Percentiles rank a stretch among this genome's conserved stretches.
phyloP scores from a whole-genome alignment of 768 basidiomycete species.

The Lactarius hatsudake region DNA sequence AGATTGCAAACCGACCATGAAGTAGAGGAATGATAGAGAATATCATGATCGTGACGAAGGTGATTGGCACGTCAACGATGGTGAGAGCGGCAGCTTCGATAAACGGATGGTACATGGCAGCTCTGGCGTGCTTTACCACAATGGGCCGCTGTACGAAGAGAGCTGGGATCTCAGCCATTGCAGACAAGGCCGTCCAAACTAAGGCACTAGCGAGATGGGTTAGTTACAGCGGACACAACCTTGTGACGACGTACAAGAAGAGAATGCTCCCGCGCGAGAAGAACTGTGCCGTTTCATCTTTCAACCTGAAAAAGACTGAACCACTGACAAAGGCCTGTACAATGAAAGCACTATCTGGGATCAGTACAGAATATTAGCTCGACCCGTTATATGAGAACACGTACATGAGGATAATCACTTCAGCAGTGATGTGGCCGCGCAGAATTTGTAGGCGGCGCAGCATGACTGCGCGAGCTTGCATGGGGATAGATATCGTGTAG shows the following conservation, averaged over 20 bases:
- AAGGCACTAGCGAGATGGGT: conserved; percentile 42
- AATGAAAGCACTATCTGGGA: conserved; percentile 46
- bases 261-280: conserved; percentile 78
- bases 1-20: conserved; percentile 55
- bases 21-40: conserved; percentile 58
- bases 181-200: conserved; percentile 55
- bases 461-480: conserved; percentile 39
- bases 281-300: conserved; percentile 54
- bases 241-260: conserved; percentile 56
- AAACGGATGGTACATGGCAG: conserved; percentile 62
- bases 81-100: conserved; percentile 56
- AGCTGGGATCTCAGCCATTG: conserved; percentile 62
- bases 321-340: conserved; percentile 57
- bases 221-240: background rate
- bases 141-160: conserved; percentile 60
- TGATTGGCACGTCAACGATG: conserved; percentile 60
- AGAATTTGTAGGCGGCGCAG: conserved; percentile 37
- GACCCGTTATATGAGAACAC: background rate
- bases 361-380: background rate
- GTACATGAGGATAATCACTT: conserved; percentile 33
- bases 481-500: conserved; percentile 36
- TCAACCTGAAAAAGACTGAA: conserved; percentile 59
- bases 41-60: conserved; percentile 43
- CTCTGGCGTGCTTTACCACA: conserved; percentile 52
- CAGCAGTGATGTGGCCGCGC: conserved; percentile 32